phyloP scores from a whole-genome alignment of 2,329 filamentous ascomycete genomes.

The Monosporascus sp. region DNA sequence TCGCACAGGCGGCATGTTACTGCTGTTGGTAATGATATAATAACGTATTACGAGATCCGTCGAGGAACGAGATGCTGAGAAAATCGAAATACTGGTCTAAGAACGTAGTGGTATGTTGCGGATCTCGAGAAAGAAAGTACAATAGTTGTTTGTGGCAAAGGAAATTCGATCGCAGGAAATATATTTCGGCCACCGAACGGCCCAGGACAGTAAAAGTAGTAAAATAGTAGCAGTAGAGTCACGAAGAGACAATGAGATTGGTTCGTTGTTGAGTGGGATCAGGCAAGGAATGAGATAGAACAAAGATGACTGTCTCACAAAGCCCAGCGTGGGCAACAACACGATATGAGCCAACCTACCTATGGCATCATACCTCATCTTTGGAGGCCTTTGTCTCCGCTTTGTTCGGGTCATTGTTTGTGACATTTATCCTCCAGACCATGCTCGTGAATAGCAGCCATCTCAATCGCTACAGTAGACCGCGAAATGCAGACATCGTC shows the following conservation, averaged over 20 bases:
- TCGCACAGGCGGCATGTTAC: constrained; percentile 24
- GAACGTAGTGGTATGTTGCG: constrained; percentile 3
- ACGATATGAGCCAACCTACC: constrained; percentile 3
- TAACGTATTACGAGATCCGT: neutral
- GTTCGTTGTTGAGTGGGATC: constrained; percentile 10
- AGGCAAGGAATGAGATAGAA: constrained; percentile 8
- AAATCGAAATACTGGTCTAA: neutral
- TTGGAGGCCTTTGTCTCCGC: constrained; percentile 19
- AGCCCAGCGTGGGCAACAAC: constrained; percentile 6
- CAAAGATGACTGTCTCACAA: constrained; percentile 12
- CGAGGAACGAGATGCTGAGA: neutral
- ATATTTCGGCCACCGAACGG: constrained; percentile 5
- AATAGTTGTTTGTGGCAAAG: constrained; percentile 13
- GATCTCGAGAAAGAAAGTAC: constrained; percentile 7
- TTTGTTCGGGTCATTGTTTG: constrained; percentile 10
- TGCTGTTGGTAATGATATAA: constrained; percentile 1
- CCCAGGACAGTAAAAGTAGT: constrained; percentile 8
- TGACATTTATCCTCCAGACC: neutral
- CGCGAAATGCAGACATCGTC: constrained; percentile 3
- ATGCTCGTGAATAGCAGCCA: constrained; percentile 1
- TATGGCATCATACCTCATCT: constrained; percentile 9
- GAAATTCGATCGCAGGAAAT: constrained; percentile 14
- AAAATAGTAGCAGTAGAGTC: constrained; percentile 19
- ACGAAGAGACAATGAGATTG: constrained; percentile 21
- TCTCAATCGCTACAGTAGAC: constrained; percentile 9